Evolutionary conservation across 2,329 filamentous ascomycete genomes (phyloP), one percentile per base, ranked within the genome.

Genomic region (Penicillium sp.): DNA sequence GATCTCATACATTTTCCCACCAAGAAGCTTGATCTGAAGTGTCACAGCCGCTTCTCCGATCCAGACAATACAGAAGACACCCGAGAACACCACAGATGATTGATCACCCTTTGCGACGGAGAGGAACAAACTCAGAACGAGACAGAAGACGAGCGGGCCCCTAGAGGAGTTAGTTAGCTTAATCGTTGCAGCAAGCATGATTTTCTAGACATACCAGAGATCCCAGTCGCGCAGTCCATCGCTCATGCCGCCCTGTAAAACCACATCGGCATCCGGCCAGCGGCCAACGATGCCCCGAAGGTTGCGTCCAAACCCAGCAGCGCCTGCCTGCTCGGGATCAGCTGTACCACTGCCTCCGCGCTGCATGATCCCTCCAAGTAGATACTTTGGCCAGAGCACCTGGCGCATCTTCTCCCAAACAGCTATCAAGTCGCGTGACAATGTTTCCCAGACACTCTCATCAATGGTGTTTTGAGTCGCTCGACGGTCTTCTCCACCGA

Each of bases 351-450:
- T 82, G n/a, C 83, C 83, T 31, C 82, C 80, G 47, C 79, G 74
- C 60, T 81, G 76, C 75, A 88, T 75, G 67, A 87, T 80, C 38
- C 85, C 85, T 39, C 85, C 85, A 22, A 99, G 87, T 46, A 99
- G 83, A 77, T 97, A 97, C 70, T 92, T 92, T 16, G 94, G 94
- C 76, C 91, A 99, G 57, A 99, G 85, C 38, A 99, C 94, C 80
- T 97, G 93, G 74, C 90, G 88, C 87, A 99, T 91, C 82, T 99
- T 99, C 77, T 91, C 90, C 93, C 94, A 97, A 34, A 97, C 91
- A 24, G 92, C 94, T 7, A 93, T 77, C 62, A 99, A 79, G 74
- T 99, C 94, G 63, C 94, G 88, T 49, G 90, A 91, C 57, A 99
- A 81, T n/a, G 94, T 99, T 42, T 93, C 91, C 94, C 94, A 99